These are phyloP conservation scores for Ogataea sp. DNA, from an alignment of 805 yeast genomes.

Conservation along the genomic window DNA sequence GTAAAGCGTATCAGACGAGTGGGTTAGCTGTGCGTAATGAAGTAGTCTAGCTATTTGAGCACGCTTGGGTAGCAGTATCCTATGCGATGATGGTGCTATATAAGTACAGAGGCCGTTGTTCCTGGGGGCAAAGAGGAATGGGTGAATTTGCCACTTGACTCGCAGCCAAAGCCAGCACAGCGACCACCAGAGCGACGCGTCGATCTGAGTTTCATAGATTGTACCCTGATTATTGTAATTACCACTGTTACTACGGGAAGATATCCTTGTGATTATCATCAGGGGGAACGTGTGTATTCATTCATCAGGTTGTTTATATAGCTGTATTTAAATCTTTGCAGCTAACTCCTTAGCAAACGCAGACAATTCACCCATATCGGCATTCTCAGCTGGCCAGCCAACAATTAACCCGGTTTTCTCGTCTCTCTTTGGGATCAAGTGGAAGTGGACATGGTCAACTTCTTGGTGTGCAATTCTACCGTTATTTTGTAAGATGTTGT, in stretches of 20 bases:
- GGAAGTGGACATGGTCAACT: conserved; percentile 96
- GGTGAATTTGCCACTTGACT: neutral
- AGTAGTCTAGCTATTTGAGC: too few species aligned
- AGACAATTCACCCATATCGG: conserved; percentile 68
- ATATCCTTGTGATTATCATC: too few species aligned
- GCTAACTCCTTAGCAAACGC: conserved; percentile 54
- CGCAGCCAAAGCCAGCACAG: too few species aligned
- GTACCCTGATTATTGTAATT: too few species aligned
- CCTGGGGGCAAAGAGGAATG: neutral
- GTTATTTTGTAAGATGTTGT: conserved; percentile 87
- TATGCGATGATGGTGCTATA: neutral
- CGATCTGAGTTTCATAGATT: too few species aligned
- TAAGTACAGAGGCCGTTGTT: neutral
- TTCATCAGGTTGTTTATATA: too few species aligned
- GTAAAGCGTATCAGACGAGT: neutral
- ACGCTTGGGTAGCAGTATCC: too few species aligned
- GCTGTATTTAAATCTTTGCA: conserved; percentile 33
- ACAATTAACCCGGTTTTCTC: conserved; percentile 68
- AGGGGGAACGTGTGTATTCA: too few species aligned
- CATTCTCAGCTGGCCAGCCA: conserved; percentile 90
- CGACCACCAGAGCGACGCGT: too few species aligned
- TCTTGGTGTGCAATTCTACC: conserved; percentile 94
- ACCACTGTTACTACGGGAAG: too few species aligned
- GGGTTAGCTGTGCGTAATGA: too few species aligned
- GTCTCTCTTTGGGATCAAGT: conserved; percentile 84